Evolutionary conservation across 1,139 yeast species (phyloP).

Genomic region (Debaryomyces fabryi): DNA sequence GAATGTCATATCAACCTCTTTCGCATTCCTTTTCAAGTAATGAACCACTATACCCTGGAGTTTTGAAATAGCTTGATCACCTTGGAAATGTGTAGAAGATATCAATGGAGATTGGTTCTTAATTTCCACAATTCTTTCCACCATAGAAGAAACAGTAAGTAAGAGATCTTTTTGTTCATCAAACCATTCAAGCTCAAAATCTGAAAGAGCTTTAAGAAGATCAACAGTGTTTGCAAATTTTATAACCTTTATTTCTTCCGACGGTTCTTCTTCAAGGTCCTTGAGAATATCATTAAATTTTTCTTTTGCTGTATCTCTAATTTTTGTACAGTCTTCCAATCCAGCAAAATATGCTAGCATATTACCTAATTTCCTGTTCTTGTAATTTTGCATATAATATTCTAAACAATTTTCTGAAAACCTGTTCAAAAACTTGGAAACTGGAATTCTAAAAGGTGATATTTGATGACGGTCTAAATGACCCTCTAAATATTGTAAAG

Average conservation of each 20-base stretch:
- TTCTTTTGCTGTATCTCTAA: constrained; percentile 57
- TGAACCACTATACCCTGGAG: constrained; percentile 59
- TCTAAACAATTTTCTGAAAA: constrained; percentile 77
- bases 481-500: constrained; percentile 77
- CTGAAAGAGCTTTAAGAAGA: constrained; percentile 55
- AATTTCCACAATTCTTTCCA: constrained; percentile 47
- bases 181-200: constrained; percentile 66
- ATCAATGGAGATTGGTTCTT: constrained; percentile 48
- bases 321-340: constrained; percentile 57
- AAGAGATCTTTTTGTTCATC: constrained; percentile 52
- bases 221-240: constrained; percentile 76
- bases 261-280: constrained; percentile 47
- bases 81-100: constrained; percentile 68
- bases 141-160: constrained; percentile 47
- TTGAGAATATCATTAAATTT: constrained; percentile 46
- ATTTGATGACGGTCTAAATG: constrained; percentile 81
- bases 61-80: constrained; percentile 70
- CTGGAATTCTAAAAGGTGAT: constrained; percentile 91
- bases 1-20: constrained; percentile 42
- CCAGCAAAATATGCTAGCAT: constrained; percentile 66
- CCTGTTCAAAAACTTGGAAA: constrained; percentile 83
- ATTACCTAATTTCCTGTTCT: constrained; percentile 68
- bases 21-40: constrained; percentile 42
- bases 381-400: constrained; percentile 69
- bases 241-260: constrained; percentile 57